A percentile compares a stretch with the other conserved stretches of the same genome.
Conservation (phyloP, 371 early-diverging fungal genomes). For the Circinella minor region DNA sequence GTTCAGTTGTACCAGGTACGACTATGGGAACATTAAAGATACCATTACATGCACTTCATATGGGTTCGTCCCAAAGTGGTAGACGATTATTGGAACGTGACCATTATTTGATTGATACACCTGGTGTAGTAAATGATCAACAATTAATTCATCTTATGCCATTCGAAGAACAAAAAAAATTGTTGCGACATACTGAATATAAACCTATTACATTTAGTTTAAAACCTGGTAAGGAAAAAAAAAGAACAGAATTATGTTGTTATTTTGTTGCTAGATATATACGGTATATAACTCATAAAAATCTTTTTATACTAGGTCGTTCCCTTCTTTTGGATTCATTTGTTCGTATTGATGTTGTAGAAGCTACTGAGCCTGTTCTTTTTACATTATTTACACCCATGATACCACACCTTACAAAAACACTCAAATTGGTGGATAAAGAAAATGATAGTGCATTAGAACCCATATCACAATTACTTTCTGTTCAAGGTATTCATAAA, state of each 20-base stretch:
- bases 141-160: slow-evolving; percentile 50
- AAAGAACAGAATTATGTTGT: too few relatives aligned
- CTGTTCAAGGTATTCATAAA: slow-evolving; percentile 50
- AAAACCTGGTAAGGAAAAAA: slow-evolving; percentile 7
- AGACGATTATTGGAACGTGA: slow-evolving; percentile 43
- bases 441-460: slow-evolving; percentile 1
- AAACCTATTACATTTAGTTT: slow-evolving; percentile 55
- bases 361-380: slow-evolving; percentile 47
- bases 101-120: slow-evolving; percentile 69
- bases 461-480: slow-evolving; percentile 34
- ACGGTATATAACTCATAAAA: too few relatives aligned
- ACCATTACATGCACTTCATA: slow-evolving; percentile 58
- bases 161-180: slow-evolving; percentile 54
- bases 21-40: slow-evolving; percentile 70
- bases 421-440: slow-evolving; percentile 43
- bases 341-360: slow-evolving; percentile 66
- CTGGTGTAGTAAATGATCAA: slow-evolving; percentile 67
- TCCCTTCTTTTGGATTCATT: slow-evolving; percentile 65
- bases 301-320: slow-evolving; percentile 22
- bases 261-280: too few relatives aligned
- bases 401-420: slow-evolving; percentile 63
- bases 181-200: slow-evolving; percentile 45
- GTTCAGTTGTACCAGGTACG: slow-evolving; percentile 71
- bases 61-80: slow-evolving; percentile 19
- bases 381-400: slow-evolving; percentile 64